Evolutionary conservation across 768 basidiomycete species (phyloP), one percentile per base, ranked within the genome.

Genomic region (Daedaleopsis nitida): DNA sequence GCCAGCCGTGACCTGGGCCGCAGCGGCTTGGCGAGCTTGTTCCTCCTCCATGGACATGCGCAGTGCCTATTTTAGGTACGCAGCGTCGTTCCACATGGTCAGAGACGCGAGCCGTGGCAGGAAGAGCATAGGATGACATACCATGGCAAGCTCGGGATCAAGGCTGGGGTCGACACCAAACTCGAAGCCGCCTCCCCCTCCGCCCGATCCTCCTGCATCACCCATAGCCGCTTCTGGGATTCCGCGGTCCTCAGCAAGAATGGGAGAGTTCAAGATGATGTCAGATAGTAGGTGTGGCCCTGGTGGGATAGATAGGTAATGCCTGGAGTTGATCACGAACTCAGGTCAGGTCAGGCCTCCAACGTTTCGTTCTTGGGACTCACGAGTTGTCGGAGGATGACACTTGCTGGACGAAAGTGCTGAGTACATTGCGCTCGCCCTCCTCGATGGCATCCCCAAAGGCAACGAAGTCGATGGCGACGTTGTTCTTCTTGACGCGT

Each of bases 401-500:
- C 49, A 87, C 88, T 62, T 84, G 88, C 32, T 98, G 95, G 48
- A 96, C 84, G 70, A 99, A 93, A 5, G 87, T 81, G 68, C 80
- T 83, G 62, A 99, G 79, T 57, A 93, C 84, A 16, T 85, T 85
- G 50, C 81, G 84, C 47, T 86, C 86, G 60, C 84, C 87, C 52
- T 86, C 85, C 70, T 89, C 90, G 48, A 95, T 91, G 6, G 87
- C 91, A 68, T 96, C 96, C 1, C 96, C 96, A 74, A 94, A 98
- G 6, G 84, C 84, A 32, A 98, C 80, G 53, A 98, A 80, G 74
- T 99, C 97, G 24, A 98, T 83, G 1, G 96, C 92, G 45, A 99
- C 94, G 68, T 98, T 99, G 74, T 98, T 98, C 87, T 99, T 99
- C 83, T 98, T 98, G 63, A 99, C 81, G 75, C 94, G 97, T 81